These are phyloP conservation scores for Jackrogersella minutella DNA, from an alignment of 495 filamentous ascomycete species.

Conservation along the genomic window DNA sequence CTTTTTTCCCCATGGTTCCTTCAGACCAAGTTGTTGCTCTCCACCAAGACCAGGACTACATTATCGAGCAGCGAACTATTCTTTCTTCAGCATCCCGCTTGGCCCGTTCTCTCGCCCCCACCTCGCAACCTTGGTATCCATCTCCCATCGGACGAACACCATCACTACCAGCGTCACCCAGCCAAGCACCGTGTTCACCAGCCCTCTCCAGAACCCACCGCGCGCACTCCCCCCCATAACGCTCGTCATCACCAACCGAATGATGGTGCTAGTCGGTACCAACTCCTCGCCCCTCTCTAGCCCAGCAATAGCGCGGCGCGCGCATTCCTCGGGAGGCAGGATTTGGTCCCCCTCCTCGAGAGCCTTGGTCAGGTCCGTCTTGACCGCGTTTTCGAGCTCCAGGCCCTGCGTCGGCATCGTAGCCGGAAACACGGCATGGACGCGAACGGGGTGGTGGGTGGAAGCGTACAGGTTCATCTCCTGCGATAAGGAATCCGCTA, in stretches of 20 bases:
- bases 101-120: constrained; percentile 49
- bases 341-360: constrained; percentile 78
- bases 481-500: constrained; percentile 77
- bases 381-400: constrained; percentile 74
- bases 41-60: too few relatives aligned
- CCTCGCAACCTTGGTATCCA: constrained; percentile 65
- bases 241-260: constrained; percentile 67
- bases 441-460: constrained; percentile 60
- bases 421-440: constrained; percentile 82
- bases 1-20: neutral
- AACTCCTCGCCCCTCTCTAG: constrained; percentile 60
- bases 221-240: constrained; percentile 70
- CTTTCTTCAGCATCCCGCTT: constrained; percentile 14
- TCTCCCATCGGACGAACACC: constrained; percentile 62
- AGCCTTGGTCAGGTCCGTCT: constrained; percentile 75
- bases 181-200: constrained; percentile 61
- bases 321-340: constrained; percentile 65
- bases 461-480: constrained; percentile 79
- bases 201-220: constrained; percentile 56
- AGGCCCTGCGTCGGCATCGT: constrained; percentile 74
- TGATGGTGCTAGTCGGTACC: constrained; percentile 27
- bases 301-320: constrained; percentile 59
- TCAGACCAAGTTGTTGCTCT: too few relatives aligned
- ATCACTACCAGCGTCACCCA: constrained; percentile 61
- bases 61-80: neutral